Evolutionary conservation across 2,329 filamentous ascomycete genomes (phyloP), one percentile per base, ranked within the genome.

Genomic region (Colletotrichum cereale): DNA sequence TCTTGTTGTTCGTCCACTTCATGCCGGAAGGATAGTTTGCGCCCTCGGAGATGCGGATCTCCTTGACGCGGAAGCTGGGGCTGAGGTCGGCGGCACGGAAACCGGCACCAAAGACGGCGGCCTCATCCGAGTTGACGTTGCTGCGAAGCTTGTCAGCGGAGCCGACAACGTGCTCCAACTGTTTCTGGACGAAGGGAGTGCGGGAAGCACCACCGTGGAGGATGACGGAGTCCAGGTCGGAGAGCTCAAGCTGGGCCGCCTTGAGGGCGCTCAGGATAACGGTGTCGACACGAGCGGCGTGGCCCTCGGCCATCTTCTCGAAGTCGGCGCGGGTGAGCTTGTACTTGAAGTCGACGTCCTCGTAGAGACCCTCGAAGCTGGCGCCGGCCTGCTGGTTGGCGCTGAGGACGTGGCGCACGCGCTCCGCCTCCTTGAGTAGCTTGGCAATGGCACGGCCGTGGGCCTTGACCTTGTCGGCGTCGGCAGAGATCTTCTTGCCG

Each of bases 81-180:
- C 94, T 98, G 70, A 99, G 87, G 76, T 94, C 91, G 63, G 96
- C 96, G 62, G 94, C 96, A 79, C 95, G 94, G 87, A 99, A 98
- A 36, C 93, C 95, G 66, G 96, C 96, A 76, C 96, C 96, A 81
- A 98, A 97, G 12, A 97, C 96, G 62, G 96, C 96, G 31, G 96
- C 93, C 83, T 99, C 96, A 78, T 99, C 96, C 14, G 96, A 93
- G 84, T 99, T 99, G 79, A 99, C 96, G 77, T 97, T 99, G 78
- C 92, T 93, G 74, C 95, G 92, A 71, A 99, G 87, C 85, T 97
- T 98, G 62, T 92, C 90, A 10, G 90, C 82, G 24, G 87, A 89
- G 47, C 93, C 93, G 62, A 91, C 88, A 53, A 93, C 82, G 73
- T 90, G 89, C 83, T 98, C 95, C 21, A 99, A 89, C 77, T 92